Evolutionary conservation across 495 filamentous ascomycete species (phyloP).

Genomic region (Entonaema liquescens): DNA sequence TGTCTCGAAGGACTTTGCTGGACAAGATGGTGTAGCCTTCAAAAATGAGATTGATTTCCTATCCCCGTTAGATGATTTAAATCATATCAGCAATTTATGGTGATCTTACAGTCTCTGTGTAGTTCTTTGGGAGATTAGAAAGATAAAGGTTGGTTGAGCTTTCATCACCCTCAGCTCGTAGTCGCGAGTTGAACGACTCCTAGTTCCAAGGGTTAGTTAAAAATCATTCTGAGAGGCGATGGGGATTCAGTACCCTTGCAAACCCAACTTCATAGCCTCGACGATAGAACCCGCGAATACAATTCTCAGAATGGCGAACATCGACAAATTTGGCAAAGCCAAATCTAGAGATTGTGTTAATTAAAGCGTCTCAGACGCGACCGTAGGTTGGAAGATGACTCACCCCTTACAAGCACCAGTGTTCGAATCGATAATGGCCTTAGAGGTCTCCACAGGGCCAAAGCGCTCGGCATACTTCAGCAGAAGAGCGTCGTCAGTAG

Average conservation of each 20-base stretch:
- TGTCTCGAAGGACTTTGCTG: slow-evolving; percentile 90
- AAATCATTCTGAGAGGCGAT: not conserved
- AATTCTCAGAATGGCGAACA: slow-evolving; percentile 88
- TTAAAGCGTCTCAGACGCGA: slow-evolving; percentile 14
- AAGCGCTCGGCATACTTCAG: slow-evolving; percentile 84
- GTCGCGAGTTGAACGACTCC: slow-evolving; percentile 95
- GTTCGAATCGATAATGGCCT: slow-evolving; percentile 94
- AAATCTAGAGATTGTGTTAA: slow-evolving; percentile 66
- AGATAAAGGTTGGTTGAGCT: slow-evolving; percentile 94
- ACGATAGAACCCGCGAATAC: slow-evolving; percentile 94
- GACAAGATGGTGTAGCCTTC: slow-evolving; percentile 84
- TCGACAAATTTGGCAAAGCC: slow-evolving; percentile 95
- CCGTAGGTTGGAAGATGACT: slow-evolving; percentile 33
- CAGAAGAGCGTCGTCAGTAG: slow-evolving; percentile 92
- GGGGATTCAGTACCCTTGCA: slow-evolving; percentile 69
- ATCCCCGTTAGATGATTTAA: slow-evolving; percentile 23
- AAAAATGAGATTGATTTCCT: slow-evolving; percentile 83
- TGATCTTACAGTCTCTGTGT: slow-evolving; percentile 81
- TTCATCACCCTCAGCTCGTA: slow-evolving; percentile 89
- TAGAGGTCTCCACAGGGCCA: slow-evolving; percentile 89
- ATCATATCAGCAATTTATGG: not conserved
- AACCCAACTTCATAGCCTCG: slow-evolving; percentile 97
- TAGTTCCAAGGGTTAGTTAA: slow-evolving; percentile 46
- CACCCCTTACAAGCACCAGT: slow-evolving; percentile 96
- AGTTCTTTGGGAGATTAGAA: slow-evolving; percentile 88